phyloP scores from a whole-genome alignment of 2,329 filamentous ascomycete species.

The Fusarium sp. region DNA sequence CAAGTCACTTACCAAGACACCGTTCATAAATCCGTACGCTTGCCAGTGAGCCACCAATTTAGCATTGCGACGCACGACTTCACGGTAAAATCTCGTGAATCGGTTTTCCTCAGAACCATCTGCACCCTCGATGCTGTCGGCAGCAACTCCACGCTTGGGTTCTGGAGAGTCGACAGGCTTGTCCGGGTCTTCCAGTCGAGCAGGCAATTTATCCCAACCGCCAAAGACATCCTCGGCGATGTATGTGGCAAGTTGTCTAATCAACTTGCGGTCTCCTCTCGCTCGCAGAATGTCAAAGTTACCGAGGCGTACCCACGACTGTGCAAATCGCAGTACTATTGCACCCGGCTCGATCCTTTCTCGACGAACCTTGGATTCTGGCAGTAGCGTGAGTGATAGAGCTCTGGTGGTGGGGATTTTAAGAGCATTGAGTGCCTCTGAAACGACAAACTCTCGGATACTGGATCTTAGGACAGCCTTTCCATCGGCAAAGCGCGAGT shows the following conservation, averaged over 20 bases:
- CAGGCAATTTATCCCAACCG: slow-evolving; percentile 88
- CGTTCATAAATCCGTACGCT: slow-evolving; percentile 99
- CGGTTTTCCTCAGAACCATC: slow-evolving; percentile 81
- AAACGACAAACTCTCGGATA: slow-evolving; percentile 94
- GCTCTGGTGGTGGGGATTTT: slow-evolving; percentile 89
- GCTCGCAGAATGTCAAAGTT: slow-evolving; percentile 93
- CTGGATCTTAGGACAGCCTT: slow-evolving; percentile 93
- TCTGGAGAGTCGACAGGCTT: slow-evolving; percentile 57
- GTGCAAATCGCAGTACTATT: slow-evolving; percentile 90
- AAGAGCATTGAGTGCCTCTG: slow-evolving; percentile 87
- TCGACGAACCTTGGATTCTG: slow-evolving; percentile 77
- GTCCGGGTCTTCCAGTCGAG: slow-evolving; percentile 64
- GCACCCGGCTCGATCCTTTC: slow-evolving; percentile 90
- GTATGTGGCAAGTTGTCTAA: slow-evolving; percentile 82
- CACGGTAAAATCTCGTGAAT: slow-evolving; percentile 87
- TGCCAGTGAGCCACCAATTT: slow-evolving; percentile 93
- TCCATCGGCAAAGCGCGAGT: slow-evolving; percentile 95
- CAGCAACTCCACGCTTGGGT: slow-evolving; percentile 65
- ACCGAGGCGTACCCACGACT: slow-evolving; percentile 92
- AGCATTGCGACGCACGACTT: slow-evolving; percentile 87
- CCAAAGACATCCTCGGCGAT: slow-evolving; percentile 87
- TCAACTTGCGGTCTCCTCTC: slow-evolving; percentile 79
- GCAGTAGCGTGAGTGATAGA: slow-evolving; percentile 81
- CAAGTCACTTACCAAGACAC: slow-evolving; percentile 71
- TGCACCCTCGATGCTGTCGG: slow-evolving; percentile 73